phyloP scores from a whole-genome alignment of 2,329 filamentous ascomycete genomes.

The Fusarium sp. region DNA sequence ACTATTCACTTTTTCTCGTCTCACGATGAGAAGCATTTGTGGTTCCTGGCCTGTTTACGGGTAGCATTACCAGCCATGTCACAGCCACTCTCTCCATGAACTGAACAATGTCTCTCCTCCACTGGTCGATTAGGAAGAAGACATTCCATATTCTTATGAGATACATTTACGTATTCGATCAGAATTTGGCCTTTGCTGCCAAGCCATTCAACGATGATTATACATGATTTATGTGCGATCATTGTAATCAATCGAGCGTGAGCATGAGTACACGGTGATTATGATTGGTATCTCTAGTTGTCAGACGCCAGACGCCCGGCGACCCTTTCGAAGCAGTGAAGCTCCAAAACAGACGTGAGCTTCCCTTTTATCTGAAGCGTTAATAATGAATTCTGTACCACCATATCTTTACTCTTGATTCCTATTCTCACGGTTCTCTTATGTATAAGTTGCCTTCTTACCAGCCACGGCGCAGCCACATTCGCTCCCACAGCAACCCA shows the following conservation, averaged over 20 bases:
- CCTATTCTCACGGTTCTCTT: background rate
- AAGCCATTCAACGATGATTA: background rate
- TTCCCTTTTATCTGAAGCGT: background rate
- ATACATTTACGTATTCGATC: background rate
- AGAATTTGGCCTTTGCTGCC: background rate
- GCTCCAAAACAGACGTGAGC: background rate
- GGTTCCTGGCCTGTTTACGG: background rate
- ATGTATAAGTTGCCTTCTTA: background rate
- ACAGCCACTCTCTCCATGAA: too few species aligned
- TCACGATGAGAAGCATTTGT: background rate
- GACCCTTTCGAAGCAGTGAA: background rate
- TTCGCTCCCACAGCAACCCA: background rate
- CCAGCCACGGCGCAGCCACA: background rate
- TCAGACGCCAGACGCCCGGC: background rate
- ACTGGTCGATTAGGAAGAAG: background rate
- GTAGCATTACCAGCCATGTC: too few species aligned
- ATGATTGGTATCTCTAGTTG: background rate
- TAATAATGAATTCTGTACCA: background rate
- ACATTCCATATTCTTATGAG: background rate
- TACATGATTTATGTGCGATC: background rate
- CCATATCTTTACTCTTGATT: background rate
- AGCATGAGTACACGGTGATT: background rate
- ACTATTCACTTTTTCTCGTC: background rate
- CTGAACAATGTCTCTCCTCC: background rate
- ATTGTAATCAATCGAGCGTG: background rate